phyloP scores from a whole-genome alignment of 2,329 filamentous ascomycete species.

The Pseudogymnoascus sp. region DNA sequence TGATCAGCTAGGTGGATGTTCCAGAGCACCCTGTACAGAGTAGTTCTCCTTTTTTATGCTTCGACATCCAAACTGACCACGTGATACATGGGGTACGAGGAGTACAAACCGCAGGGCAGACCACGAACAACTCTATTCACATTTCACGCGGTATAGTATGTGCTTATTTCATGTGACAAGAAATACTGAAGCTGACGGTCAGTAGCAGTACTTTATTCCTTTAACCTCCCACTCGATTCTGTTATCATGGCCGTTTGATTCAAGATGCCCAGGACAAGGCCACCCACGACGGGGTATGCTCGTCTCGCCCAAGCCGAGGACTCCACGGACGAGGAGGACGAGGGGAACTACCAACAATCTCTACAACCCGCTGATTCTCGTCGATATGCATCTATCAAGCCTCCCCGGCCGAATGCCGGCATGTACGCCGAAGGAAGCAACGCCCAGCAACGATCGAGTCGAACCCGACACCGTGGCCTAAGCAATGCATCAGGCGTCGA shows the following conservation, averaged over 20 bases:
- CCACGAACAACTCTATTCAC: not conserved
- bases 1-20: not conserved
- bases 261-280: constrained; percentile 31
- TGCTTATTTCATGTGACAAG: not conserved
- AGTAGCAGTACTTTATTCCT: not conserved
- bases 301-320: constrained; percentile 75
- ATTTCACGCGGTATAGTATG: not conserved
- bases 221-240: not conserved
- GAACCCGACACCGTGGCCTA: constrained; percentile 44
- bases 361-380: constrained; percentile 48
- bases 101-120: not conserved
- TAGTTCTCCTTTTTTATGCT: not conserved
- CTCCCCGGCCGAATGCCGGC: constrained; percentile 51
- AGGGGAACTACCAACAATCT: constrained; percentile 52
- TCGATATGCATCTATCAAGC: constrained; percentile 55
- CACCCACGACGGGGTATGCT: constrained; percentile 74
- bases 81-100: not conserved
- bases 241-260: not conserved
- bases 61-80: not conserved
- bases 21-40: not conserved
- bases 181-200: not conserved
- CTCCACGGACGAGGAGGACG: constrained; percentile 63
- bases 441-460: constrained; percentile 32
- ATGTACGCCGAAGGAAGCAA: constrained; percentile 41
- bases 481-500: constrained; percentile 84